These are phyloP conservation scores for Harrya chromipes DNA, from an alignment of 768 basidiomycete genomes.

Conservation along the genomic window DNA sequence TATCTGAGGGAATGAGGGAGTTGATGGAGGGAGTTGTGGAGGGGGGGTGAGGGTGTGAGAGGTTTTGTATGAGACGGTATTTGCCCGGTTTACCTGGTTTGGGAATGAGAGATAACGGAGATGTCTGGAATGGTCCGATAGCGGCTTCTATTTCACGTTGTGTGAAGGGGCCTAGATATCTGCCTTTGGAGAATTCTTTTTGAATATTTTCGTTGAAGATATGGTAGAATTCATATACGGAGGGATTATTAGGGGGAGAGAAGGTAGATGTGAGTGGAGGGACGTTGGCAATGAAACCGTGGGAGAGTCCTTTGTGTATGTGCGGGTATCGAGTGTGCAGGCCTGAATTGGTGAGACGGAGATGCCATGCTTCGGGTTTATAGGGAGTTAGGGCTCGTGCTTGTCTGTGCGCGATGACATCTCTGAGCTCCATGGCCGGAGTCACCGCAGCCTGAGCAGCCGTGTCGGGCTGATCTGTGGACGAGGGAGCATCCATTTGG, in stretches of 20 bases:
- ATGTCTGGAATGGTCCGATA: slow-evolving; percentile 30
- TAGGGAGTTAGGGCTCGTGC: neutral
- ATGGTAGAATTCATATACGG: neutral
- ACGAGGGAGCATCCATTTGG: neutral
- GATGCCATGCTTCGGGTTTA: neutral
- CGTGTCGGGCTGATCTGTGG: neutral
- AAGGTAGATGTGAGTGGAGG: neutral
- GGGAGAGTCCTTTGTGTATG: neutral
- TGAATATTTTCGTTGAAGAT: neutral
- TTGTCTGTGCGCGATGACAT: neutral
- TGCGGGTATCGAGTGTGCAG: neutral
- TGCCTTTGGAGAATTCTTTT: neutral
- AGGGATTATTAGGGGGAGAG: neutral
- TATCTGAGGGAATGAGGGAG: slow-evolving; percentile 21
- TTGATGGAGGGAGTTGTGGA: slow-evolving; percentile 33
- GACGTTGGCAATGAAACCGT: neutral
- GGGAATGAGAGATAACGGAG: slow-evolving; percentile 27
- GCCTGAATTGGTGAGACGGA: rapidly evolving
- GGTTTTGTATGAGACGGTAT: slow-evolving; percentile 30
- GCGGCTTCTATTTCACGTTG: slow-evolving; percentile 1
- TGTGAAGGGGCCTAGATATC: slow-evolving; percentile 6
- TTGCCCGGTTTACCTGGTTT: slow-evolving; percentile 24
- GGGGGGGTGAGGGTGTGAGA: slow-evolving; percentile 14
- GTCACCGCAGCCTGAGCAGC: neutral
- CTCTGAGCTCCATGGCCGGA: neutral